Percentiles rank a stretch among this genome's conserved stretches.
These are phyloP conservation scores for Ilyonectria destructans DNA, from an alignment of 2,329 filamentous ascomycete genomes.

Conservation along the genomic window DNA sequence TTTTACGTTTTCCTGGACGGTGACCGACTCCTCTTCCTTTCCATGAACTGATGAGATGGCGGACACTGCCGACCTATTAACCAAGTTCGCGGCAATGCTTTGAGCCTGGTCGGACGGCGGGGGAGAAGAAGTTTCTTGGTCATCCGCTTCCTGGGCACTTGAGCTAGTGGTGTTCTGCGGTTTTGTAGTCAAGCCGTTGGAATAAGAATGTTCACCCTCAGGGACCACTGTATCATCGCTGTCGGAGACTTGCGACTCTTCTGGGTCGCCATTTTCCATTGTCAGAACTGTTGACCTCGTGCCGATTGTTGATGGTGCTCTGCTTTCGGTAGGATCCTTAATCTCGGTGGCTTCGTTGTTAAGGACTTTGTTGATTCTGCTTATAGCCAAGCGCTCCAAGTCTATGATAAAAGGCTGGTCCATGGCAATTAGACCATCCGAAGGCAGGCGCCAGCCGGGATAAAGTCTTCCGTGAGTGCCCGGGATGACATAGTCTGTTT, in stretches of 20 bases:
- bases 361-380: conserved; percentile 11
- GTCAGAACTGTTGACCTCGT: background rate
- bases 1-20: background rate
- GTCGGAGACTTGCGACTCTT: background rate
- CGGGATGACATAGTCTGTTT: conserved; percentile 27
- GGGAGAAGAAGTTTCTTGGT: background rate
- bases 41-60: background rate
- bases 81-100: background rate
- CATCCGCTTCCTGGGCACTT: background rate
- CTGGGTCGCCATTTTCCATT: background rate
- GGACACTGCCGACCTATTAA: too few relatives aligned
- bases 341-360: background rate
- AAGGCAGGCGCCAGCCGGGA: conserved; percentile 36
- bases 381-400: conserved; percentile 21
- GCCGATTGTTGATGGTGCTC: conserved; percentile 4
- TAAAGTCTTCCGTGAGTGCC: conserved; percentile 42
- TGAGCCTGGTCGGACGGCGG: background rate
- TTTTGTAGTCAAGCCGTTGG: too few relatives aligned
- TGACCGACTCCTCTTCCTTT: background rate
- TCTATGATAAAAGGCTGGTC: conserved; percentile 19
- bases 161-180: background rate
- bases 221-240: conserved; percentile 12
- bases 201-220: background rate
- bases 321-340: conserved; percentile 26
- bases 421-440: background rate